These are phyloP conservation scores for Lantana camara DNA, from an alignment of 257 asterid species.

Conservation along the genomic window DNA sequence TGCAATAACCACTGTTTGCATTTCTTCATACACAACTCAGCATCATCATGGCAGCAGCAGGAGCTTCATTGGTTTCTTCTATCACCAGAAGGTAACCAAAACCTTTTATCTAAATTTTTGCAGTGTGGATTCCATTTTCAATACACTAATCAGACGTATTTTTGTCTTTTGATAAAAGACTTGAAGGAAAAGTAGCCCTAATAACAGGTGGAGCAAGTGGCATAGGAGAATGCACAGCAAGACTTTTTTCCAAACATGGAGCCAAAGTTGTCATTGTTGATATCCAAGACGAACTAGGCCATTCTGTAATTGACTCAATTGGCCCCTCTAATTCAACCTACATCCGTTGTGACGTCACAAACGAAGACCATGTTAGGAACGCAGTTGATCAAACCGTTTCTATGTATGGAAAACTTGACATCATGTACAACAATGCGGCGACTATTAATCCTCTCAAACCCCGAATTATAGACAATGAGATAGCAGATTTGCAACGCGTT, in stretches of 20 bases:
- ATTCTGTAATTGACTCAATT: slow-evolving; percentile 27
- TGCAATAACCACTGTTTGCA: neutral
- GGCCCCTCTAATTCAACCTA: slow-evolving; percentile 40
- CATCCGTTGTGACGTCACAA: slow-evolving; percentile 58
- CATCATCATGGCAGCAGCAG: no score
- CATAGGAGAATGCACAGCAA: slow-evolving; percentile 57
- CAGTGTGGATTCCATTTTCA: no score
- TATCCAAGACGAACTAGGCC: slow-evolving; percentile 51
- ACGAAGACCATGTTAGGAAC: slow-evolving; percentile 41
- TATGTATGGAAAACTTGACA: slow-evolving; percentile 56
- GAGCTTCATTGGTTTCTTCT: no score
- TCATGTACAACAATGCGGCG: slow-evolving; percentile 66
- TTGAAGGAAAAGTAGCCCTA: slow-evolving; percentile 68
- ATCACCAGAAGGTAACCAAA: no score
- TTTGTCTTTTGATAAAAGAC: no score
- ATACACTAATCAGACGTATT: no score
- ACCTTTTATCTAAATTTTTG: no score
- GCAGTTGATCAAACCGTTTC: slow-evolving; percentile 45
- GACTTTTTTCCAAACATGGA: slow-evolving; percentile 51
- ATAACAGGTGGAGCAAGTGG: slow-evolving; percentile 72
- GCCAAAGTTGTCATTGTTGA: slow-evolving; percentile 64
- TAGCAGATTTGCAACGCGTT: slow-evolving; percentile 48
- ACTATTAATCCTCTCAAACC: slow-evolving; percentile 27
- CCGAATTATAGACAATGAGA: slow-evolving; percentile 29
- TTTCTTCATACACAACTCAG: no score